These are phyloP conservation scores for Penicillium psychrofluorescens DNA, from an alignment of 495 filamentous ascomycete genomes.

Conservation along the genomic window DNA sequence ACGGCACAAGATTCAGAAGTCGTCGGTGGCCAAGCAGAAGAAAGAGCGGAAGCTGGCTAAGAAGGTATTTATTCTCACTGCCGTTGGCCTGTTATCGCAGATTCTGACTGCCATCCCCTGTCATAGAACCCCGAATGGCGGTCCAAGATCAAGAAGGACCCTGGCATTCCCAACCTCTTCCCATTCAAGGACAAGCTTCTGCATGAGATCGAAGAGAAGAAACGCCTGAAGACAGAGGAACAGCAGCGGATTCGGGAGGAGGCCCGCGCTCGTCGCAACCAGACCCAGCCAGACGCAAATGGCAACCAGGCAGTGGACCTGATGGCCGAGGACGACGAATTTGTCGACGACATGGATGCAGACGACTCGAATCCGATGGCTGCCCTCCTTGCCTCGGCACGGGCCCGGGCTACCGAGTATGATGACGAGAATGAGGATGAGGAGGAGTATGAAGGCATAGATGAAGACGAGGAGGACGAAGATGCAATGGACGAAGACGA, in stretches of 20 bases:
- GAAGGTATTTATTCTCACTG: slow-evolving; percentile 40
- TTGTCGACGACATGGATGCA: slow-evolving; percentile 46
- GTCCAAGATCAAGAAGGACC: slow-evolving; percentile 90
- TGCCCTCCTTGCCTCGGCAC: slow-evolving; percentile 83
- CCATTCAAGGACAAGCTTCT: slow-evolving; percentile 95
- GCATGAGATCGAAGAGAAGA: slow-evolving; percentile 86
- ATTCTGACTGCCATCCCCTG: slow-evolving; percentile 5
- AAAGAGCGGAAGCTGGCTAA: slow-evolving; percentile 85
- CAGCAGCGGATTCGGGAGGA: slow-evolving; percentile 59
- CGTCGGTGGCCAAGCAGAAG: slow-evolving; percentile 79
- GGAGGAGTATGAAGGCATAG: slow-evolving; percentile 53
- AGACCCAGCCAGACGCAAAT: slow-evolving; percentile 30
- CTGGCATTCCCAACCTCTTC: slow-evolving; percentile 94
- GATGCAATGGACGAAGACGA: slow-evolving; percentile 42
- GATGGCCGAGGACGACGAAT: slow-evolving; percentile 39
- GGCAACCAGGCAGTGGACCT: slow-evolving; percentile 31
- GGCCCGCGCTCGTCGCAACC: slow-evolving; percentile 54
- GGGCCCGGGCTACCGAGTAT: slow-evolving; percentile 77
- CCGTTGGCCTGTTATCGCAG: background rate
- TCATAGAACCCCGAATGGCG: slow-evolving; percentile 84
- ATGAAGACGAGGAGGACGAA: slow-evolving; percentile 42
- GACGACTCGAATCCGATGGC: slow-evolving; percentile 79
- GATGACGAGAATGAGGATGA: slow-evolving; percentile 52
- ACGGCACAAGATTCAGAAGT: slow-evolving; percentile 93
- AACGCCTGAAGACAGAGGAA: slow-evolving; percentile 74